A percentile compares a stretch with the other conserved stretches of the same genome.
phyloP scores from a whole-genome alignment of 148 eudicot species.

The Talinum fruticosum region DNA sequence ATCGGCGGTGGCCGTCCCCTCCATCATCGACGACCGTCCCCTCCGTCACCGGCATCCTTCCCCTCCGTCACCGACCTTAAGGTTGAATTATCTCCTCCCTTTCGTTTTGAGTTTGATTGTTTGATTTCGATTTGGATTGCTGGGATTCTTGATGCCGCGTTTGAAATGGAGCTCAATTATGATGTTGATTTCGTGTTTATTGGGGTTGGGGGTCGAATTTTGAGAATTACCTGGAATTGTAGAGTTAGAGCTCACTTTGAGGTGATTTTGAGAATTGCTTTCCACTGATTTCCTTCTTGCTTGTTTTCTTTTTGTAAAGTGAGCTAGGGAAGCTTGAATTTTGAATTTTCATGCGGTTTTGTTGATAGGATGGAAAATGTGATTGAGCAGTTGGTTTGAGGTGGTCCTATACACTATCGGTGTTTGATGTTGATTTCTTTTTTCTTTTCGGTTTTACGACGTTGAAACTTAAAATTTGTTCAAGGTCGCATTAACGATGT shows the following conservation, averaged over 20 bases:
- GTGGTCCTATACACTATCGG: not conserved
- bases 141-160: not conserved
- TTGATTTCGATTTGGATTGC: not conserved
- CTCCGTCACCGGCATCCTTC: no score
- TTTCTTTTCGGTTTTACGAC: not conserved
- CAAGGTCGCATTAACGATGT: not conserved
- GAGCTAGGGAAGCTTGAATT: not conserved
- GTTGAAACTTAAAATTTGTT: not conserved
- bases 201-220: not conserved
- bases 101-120: not conserved
- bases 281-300: not conserved
- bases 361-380: conserved; percentile 4
- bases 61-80: conserved; percentile 55
- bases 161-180: not conserved
- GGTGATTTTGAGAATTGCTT: not conserved
- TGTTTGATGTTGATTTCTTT: conserved; percentile 1
- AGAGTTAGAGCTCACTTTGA: not conserved
- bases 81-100: no score
- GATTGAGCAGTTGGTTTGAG: conserved; percentile 5
- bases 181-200: not conserved
- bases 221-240: not conserved
- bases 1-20: no score
- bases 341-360: not conserved
- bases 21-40: no score
- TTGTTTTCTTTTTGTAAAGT: not conserved